Conservation (phyloP, 2,329 filamentous ascomycete species). For the Exophiala sp. region DNA sequence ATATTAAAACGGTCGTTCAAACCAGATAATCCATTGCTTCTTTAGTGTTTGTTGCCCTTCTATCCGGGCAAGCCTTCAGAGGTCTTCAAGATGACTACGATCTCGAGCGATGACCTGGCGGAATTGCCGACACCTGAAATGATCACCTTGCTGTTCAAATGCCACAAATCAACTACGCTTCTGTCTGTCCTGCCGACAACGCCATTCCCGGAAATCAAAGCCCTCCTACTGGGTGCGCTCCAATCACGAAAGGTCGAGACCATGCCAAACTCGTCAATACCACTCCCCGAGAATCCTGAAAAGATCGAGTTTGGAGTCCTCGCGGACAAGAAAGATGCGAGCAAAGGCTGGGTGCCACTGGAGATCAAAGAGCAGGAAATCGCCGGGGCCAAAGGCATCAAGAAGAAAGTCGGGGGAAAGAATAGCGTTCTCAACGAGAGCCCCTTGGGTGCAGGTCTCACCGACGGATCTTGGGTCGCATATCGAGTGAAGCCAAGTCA, state of each 20-base stretch:
- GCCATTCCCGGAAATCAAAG: constrained; percentile 50
- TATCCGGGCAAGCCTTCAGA: not conserved
- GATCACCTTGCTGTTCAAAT: constrained; percentile 68
- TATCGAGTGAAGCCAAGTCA: constrained; percentile 33
- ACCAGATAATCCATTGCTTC: not conserved
- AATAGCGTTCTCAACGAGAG: constrained; percentile 34
- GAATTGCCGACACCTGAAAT: constrained; percentile 42
- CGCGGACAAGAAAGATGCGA: constrained; percentile 46
- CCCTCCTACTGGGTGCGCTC: constrained; percentile 58
- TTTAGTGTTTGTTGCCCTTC: too few species aligned
- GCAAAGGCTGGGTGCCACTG: constrained; percentile 49
- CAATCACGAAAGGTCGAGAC: constrained; percentile 39
- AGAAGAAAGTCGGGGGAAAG: constrained; percentile 30
- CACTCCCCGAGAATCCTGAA: constrained; percentile 36
- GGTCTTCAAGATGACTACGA: constrained; percentile 1
- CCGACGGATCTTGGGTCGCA: constrained; percentile 40
- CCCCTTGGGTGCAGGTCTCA: constrained; percentile 36
- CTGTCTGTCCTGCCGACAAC: constrained; percentile 61
- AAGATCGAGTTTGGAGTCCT: constrained; percentile 48
- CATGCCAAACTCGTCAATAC: constrained; percentile 37
- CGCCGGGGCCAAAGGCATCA: constrained; percentile 25
- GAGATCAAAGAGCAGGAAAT: constrained; percentile 33
- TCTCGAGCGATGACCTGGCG: constrained; percentile 10
- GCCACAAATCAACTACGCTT: constrained; percentile 67
- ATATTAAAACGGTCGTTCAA: not conserved